Percentiles rank a stretch among this genome's conserved stretches.
phyloP scores from a whole-genome alignment of 139 green algal genomes.

The Picochlorum sp. region DNA sequence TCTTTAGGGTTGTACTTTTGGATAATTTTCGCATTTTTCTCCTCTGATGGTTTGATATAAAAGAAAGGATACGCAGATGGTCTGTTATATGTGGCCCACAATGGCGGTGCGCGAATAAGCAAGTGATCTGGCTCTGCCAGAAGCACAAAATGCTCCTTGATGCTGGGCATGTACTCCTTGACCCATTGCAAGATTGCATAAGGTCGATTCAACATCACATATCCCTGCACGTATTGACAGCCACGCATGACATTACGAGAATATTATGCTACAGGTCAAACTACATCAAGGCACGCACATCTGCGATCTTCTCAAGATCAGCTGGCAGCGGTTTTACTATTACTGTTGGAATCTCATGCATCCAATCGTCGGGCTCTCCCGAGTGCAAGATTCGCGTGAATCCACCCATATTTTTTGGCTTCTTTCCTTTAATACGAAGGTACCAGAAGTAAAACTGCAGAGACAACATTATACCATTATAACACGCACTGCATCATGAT shows the following conservation, averaged over 20 bases:
- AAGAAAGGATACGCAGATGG: constrained; percentile 64
- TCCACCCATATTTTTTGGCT: constrained; percentile 53
- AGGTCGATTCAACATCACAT: constrained; percentile 58
- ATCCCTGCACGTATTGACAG: constrained; percentile 34
- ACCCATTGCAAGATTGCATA: constrained; percentile 62
- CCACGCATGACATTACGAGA: not conserved
- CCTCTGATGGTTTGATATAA: constrained; percentile 53
- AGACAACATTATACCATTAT: too few species aligned
- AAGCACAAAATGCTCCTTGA: constrained; percentile 55
- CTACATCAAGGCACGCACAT: not conserved
- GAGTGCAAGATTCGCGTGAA: constrained; percentile 60
- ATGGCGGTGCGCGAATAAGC: constrained; percentile 54
- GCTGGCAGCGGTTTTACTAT: constrained; percentile 48
- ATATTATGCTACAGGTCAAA: constrained; percentile 2
- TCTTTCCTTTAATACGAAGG: constrained; percentile 18
- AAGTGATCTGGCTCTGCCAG: constrained; percentile 76
- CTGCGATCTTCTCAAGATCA: constrained; percentile 16
- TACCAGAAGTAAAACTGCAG: constrained; percentile 3
- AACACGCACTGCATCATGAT: not conserved
- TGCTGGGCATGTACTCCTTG: constrained; percentile 27
- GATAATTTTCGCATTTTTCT: constrained; percentile 10
- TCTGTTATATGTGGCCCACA: constrained; percentile 30
- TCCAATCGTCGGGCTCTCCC: constrained; percentile 39
- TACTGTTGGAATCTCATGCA: constrained; percentile 68
- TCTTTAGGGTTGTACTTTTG: constrained; percentile 23